Evolutionary conservation across 805 yeast species (phyloP), one percentile per base, ranked within the genome.

Genomic region (Lachancea kluyveri): DNA sequence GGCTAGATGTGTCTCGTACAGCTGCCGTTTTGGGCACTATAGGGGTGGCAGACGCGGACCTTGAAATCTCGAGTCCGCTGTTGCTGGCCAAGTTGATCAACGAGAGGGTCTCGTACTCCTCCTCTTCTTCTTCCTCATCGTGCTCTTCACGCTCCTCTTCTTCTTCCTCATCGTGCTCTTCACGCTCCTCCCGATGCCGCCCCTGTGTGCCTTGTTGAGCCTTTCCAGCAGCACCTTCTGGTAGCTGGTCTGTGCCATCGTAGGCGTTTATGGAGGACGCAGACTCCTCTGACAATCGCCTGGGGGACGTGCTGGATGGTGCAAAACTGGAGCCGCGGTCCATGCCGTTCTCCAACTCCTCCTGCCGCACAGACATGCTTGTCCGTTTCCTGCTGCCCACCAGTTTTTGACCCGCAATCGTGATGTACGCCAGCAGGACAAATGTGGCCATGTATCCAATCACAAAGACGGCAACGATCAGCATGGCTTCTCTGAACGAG

Each of bases 391-490:
- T 38, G 31, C 44, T 37, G n/a, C 53, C 45, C 20, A 41, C 24
- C 4, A 66, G 24, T 25, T 47, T 40, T 43, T 70, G 75, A 21
- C 72, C 48, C 3, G 55, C 49, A 38, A 67, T 51, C 5, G 71
- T 70, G 26, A 69, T 52, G 40, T 70, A 73, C 1, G 73, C 74
- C 49, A 74, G 58, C 39, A 62, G 61, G 4, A 67, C 64, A 37
- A 70, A 60, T 44, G 77, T 67, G 15, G 74, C 47, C 3, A 77
- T 31, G 42, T 77, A 78, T 0, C 92, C 90, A 29, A 80, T 41
- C 5, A 78, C 64, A 43, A 81, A 83, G 5, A 81, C 82, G 0
- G 77, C 90, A 1, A 82, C 84, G 21, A 82, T 82, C 31, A 77
- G 77, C 43, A 79, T 62, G 8, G 84, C 83, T 43, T 82, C 90